Conservation (phyloP, 768 basidiomycete genomes). For the Boletus speciosus region DNA sequence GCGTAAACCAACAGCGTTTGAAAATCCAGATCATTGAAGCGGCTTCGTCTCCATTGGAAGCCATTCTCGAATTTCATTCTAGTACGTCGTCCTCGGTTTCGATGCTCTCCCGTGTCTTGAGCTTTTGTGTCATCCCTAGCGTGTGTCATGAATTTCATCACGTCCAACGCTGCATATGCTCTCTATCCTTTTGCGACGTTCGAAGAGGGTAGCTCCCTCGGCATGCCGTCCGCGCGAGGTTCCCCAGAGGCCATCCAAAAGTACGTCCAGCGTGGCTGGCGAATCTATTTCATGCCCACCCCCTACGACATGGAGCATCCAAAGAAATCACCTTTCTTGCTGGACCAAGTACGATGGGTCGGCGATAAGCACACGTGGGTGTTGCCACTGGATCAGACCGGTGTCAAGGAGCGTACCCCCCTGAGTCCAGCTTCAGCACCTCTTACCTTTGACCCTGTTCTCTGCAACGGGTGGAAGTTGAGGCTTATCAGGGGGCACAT, state of each 20-base stretch:
- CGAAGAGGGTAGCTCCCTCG: constrained; percentile 29
- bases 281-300: constrained; percentile 3
- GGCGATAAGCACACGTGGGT: constrained; percentile 32
- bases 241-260: constrained; percentile 24
- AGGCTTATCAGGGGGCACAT: rapidly evolving
- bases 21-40: constrained; percentile 42
- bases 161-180: constrained; percentile 38
- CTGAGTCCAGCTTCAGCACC: constrained; percentile 9
- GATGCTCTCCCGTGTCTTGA: constrained; percentile 10
- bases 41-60: constrained; percentile 17
- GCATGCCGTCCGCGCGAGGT: constrained; percentile 4
- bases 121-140: not conserved
- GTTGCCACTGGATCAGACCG: constrained; percentile 26
- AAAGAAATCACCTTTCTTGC: constrained; percentile 16
- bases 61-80: constrained; percentile 46
- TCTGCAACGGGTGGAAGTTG: constrained; percentile 20
- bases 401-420: constrained; percentile 8
- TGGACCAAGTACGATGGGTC: constrained; percentile 26
- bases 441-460: constrained; percentile 15
- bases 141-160: constrained; percentile 37
- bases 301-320: not conserved
- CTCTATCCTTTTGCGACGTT: constrained; percentile 43
- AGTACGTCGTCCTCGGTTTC: constrained; percentile 31
- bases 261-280: constrained; percentile 37
- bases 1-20: not conserved